Conservation (phyloP, 2,329 filamentous ascomycete species). For the Fusarium liriodendri region DNA sequence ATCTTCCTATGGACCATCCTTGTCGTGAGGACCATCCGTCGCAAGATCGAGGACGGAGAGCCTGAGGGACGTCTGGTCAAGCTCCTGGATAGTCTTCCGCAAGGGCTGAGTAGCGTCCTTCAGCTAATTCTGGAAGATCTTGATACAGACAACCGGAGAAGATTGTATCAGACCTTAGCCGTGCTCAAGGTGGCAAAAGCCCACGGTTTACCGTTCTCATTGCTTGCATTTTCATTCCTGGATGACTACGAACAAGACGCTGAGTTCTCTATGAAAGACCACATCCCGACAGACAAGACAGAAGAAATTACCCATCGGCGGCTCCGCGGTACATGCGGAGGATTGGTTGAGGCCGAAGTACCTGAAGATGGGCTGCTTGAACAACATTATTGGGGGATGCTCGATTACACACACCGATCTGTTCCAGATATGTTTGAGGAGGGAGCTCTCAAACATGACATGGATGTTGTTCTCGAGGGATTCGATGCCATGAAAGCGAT, state of each 20-base stretch:
- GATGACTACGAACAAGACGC: not conserved
- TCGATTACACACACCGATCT: constrained; percentile 1
- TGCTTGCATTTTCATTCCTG: constrained; percentile 4
- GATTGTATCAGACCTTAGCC: not conserved
- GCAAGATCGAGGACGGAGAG: not conserved
- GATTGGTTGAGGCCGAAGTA: not conserved
- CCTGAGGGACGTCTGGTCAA: not conserved
- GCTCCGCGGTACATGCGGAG: not conserved
- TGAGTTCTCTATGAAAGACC: not conserved
- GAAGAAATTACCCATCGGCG: not conserved
- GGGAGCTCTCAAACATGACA: not conserved
- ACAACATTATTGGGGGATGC: no score
- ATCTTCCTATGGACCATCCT: constrained; percentile 2
- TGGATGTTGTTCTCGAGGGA: not conserved
- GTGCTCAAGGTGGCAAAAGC: not conserved
- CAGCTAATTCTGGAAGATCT: not conserved
- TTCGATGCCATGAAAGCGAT: not conserved
- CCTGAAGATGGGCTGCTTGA: no score
- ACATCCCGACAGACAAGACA: not conserved
- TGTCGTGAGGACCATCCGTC: not conserved
- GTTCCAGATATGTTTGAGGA: not conserved
- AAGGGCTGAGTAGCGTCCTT: not conserved
- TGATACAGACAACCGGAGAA: not conserved
- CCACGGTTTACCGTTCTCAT: not conserved
- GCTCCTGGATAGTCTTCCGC: not conserved